A percentile compares a stretch with the other conserved stretches of the same genome.
Conservation (phyloP, 2,329 filamentous ascomycete species). For the Moelleriella libera region DNA sequence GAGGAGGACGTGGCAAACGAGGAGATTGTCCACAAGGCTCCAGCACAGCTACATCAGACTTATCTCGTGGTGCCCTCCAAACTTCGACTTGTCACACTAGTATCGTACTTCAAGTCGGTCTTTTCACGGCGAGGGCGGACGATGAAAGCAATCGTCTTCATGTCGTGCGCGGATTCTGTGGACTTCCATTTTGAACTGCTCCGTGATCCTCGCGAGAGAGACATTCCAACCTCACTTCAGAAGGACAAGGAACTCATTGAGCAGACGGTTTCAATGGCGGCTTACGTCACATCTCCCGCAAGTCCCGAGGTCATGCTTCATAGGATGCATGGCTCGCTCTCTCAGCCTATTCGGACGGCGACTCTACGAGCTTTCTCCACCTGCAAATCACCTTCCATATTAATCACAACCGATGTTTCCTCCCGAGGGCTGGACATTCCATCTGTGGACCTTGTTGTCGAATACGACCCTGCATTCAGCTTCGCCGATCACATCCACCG, state of each 20-base stretch:
- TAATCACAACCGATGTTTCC: constrained; percentile 91
- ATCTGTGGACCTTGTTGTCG: constrained; percentile 85
- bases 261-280: constrained; percentile 53
- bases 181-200: constrained; percentile 92
- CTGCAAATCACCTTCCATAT: constrained; percentile 60
- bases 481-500: constrained; percentile 89
- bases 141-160: constrained; percentile 95
- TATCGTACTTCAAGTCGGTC: constrained; percentile 69
- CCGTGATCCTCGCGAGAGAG: constrained; percentile 23
- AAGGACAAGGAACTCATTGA: constrained; percentile 24
- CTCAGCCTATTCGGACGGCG: constrained; percentile 73
- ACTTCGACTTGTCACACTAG: constrained; percentile 74
- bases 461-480: constrained; percentile 92
- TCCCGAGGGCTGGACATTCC: constrained; percentile 91
- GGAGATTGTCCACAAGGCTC: constrained; percentile 56
- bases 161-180: constrained; percentile 92
- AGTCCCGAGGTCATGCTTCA: constrained; percentile 65
- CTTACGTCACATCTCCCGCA: constrained; percentile 59
- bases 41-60: constrained; percentile 85
- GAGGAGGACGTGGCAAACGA: constrained; percentile 30
- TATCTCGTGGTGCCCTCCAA: constrained; percentile 83
- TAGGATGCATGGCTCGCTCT: constrained; percentile 82
- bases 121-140: constrained; percentile 82
- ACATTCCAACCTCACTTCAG: constrained; percentile 10
- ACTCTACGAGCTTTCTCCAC: constrained; percentile 70